phyloP scores from a whole-genome alignment of 805 yeast genomes.

The Pichia pseudocactophila region DNA sequence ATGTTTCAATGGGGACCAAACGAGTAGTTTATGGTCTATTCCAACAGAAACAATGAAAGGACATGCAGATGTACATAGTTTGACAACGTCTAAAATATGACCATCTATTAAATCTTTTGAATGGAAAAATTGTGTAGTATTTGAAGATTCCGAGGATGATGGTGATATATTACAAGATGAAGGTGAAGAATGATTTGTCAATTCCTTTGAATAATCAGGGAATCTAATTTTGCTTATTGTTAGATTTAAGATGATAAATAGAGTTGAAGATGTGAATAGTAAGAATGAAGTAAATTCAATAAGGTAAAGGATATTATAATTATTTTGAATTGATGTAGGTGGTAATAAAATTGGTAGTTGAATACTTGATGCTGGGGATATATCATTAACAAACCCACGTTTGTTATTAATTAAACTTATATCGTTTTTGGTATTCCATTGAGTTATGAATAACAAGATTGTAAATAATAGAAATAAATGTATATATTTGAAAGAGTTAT shows the following conservation, averaged over 20 bases:
- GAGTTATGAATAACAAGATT: not conserved
- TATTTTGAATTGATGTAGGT: not conserved
- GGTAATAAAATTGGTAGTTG: not conserved
- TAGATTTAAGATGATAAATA: constrained; percentile 36
- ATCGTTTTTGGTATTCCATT: not conserved
- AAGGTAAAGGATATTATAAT: constrained; percentile 32
- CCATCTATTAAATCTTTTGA: constrained; percentile 37
- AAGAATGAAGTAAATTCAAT: constrained; percentile 48
- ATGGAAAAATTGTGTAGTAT: constrained; percentile 13
- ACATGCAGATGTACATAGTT: constrained; percentile 48
- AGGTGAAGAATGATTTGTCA: not conserved
- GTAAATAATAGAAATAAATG: not conserved
- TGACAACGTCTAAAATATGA: constrained; percentile 56
- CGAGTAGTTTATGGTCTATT: constrained; percentile 58
- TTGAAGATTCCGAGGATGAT: not conserved
- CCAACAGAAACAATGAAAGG: constrained; percentile 66
- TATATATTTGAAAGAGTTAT: not conserved
- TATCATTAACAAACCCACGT: constrained; percentile 24
- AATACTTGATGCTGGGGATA: constrained; percentile 10
- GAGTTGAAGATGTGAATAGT: constrained; percentile 41
- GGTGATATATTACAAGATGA: not conserved
- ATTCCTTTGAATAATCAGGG: not conserved
- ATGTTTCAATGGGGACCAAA: constrained; percentile 61
- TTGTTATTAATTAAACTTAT: constrained; percentile 22
- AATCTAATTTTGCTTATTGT: constrained; percentile 21